Conservation (phyloP, 2,329 filamentous ascomycete species). For the Neopestalotiopsis sp. region DNA sequence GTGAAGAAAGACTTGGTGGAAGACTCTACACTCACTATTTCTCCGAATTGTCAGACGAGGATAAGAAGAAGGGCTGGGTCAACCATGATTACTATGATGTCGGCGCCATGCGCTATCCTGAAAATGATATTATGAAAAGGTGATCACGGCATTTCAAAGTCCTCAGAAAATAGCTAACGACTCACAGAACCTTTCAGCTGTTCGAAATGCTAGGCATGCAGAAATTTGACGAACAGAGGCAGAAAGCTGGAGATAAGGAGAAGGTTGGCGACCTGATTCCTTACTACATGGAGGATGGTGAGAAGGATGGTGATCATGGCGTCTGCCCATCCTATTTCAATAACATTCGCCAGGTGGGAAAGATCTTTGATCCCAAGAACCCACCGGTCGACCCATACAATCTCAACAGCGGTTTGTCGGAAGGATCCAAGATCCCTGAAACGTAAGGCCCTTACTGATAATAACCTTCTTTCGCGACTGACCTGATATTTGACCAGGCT, state of each 20-base stretch:
- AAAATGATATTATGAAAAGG: constrained; percentile 25
- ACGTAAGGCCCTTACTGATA: not conserved
- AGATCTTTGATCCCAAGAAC: not conserved
- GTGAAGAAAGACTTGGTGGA: constrained; percentile 22
- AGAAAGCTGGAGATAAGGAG: not conserved
- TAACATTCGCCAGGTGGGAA: not conserved
- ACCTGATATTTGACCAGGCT: no score
- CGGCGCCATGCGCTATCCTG: constrained; percentile 29
- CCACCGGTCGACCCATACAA: constrained; percentile 6
- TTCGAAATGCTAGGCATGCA: constrained; percentile 8
- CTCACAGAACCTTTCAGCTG: not conserved
- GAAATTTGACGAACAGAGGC: not conserved
- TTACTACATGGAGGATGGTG: constrained; percentile 1
- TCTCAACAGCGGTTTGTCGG: not conserved
- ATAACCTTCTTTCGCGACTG: no score
- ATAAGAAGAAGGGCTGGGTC: not conserved
- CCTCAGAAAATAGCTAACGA: constrained; percentile 17
- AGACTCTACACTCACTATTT: constrained; percentile 28
- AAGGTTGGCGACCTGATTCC: constrained; percentile 7
- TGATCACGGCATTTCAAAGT: constrained; percentile 8
- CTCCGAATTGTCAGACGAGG: not conserved
- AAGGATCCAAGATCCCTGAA: not conserved
- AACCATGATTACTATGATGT: constrained; percentile 29
- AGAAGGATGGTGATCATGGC: not conserved
- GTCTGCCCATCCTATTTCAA: constrained; percentile 8